Evolutionary conservation across 2,329 filamentous ascomycete species (phyloP), one percentile per base, ranked within the genome.

Genomic region (Xylariales sp.): DNA sequence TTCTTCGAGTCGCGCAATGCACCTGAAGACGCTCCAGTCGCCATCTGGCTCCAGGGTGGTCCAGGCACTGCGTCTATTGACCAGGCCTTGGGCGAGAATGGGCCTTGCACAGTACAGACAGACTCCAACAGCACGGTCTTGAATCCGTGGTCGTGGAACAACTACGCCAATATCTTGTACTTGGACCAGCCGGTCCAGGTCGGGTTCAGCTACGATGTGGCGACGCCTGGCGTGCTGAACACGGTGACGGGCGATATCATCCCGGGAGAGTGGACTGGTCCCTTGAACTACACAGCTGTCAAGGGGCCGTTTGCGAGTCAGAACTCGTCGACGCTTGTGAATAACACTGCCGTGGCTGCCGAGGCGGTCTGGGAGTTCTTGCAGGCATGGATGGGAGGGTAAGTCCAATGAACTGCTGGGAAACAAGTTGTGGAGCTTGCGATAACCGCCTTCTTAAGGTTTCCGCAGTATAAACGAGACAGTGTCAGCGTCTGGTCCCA

Each of bases 111-210:
- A 8, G 63, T 81, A 21, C 70, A 73, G 31, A 58, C 62, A 31
- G 70, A 76, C 27, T 71, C 69, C 33, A 74, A 76, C 53, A 60
- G 57, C n/a, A 70, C 68, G 1, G 53, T 52, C 14, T 45, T 65
- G 18, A 82, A 82, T 45, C 74, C 74, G 0, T 80, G 74, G 63
- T 74, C 74, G 2, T 82, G 76, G 74, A 76, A 73, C 50, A 78
- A 78, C 51, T 68, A 71, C 12, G 73, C 71, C 44, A 82, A 82
- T 46, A 73, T 82, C 68, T 70, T 84, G 6, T 84, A 80, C 57
- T 78, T 84, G 46, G 80, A 85, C 53, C 74, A 84, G 58, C 81
- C 56, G 1, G 50, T 55, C 44, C 57, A 52, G 35, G 52, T 53
- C 2, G 57, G 57, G 8, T 57, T 58, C 47, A 59, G 56, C 18